These are phyloP conservation scores for Stellera chamaejasme DNA, from an alignment of 345 rosid species.

Conservation along the genomic window DNA sequence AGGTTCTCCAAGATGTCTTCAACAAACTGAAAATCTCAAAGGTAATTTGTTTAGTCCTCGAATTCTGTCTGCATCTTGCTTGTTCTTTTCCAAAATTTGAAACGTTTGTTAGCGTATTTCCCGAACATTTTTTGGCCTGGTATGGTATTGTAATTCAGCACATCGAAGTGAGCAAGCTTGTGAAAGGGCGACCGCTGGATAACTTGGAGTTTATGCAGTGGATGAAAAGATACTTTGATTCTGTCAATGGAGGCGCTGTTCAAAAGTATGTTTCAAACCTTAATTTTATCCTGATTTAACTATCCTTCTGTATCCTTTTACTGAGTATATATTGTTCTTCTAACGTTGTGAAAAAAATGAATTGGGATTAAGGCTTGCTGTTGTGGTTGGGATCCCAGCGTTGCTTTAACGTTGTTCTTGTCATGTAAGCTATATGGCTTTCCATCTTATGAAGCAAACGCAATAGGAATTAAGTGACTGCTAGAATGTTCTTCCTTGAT, in stretches of 20 bases:
- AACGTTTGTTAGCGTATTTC: neutral
- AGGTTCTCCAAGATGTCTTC: slow-evolving; percentile 94
- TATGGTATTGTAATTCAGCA: slow-evolving; percentile 37
- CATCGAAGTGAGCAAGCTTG: slow-evolving; percentile 83
- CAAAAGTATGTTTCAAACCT: slow-evolving; percentile 33
- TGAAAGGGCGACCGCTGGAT: slow-evolving; percentile 94
- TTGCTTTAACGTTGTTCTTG: neutral
- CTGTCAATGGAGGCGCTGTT: slow-evolving; percentile 53
- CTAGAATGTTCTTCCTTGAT: too few relatives aligned
- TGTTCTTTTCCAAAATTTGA: neutral
- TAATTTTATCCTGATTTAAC: neutral
- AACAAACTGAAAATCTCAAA: slow-evolving; percentile 92
- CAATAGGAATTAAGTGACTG: too few relatives aligned
- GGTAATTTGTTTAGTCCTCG: slow-evolving; percentile 26
- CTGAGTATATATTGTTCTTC: neutral
- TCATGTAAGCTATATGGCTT: neutral
- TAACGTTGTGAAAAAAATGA: neutral
- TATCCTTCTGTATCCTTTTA: neutral
- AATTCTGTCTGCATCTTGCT: neutral
- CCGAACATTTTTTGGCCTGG: neutral
- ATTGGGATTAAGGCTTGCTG: too few relatives aligned
- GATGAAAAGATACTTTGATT: slow-evolving; percentile 95
- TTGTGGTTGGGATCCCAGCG: too few relatives aligned
- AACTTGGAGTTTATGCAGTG: slow-evolving; percentile 98
- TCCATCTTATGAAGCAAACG: neutral